phyloP scores from a whole-genome alignment of 2,329 filamentous ascomycete genomes.

The Orbilia quercus region DNA sequence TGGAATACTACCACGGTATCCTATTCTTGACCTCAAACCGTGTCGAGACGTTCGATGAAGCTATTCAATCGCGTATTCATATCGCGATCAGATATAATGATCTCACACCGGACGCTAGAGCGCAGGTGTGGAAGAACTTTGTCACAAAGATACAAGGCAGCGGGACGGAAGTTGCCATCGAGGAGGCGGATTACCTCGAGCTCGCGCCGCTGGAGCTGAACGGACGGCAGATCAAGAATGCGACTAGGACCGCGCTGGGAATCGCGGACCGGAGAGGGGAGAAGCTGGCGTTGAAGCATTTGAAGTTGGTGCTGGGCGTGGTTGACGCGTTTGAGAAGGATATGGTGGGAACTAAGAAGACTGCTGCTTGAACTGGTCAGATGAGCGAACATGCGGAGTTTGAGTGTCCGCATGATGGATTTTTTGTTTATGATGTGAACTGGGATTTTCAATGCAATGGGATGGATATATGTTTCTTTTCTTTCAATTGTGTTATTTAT shows the following conservation, averaged over 20 bases:
- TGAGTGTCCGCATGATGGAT: too few species aligned
- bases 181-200: constrained; percentile 36
- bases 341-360: constrained; percentile 21
- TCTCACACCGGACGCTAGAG: constrained; percentile 58
- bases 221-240: constrained; percentile 63
- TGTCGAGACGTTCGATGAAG: constrained; percentile 63
- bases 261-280: constrained; percentile 58
- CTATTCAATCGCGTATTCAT: constrained; percentile 63
- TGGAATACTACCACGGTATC: constrained; percentile 65
- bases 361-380: background rate
- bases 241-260: constrained; percentile 60
- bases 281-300: constrained; percentile 58
- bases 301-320: constrained; percentile 60
- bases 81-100: constrained; percentile 61
- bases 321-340: constrained; percentile 57
- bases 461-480: too few species aligned
- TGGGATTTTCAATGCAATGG: too few species aligned
- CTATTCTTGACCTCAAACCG: constrained; percentile 65
- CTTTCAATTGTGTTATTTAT: too few species aligned
- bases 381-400: too few species aligned
- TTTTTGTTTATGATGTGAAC: background rate
- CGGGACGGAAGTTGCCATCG: constrained; percentile 47
- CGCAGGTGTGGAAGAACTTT: constrained; percentile 61
- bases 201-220: constrained; percentile 59
- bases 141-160: constrained; percentile 57